Evolutionary conservation across 2,329 filamentous ascomycete species (phyloP), one percentile per base, ranked within the genome.

Genomic region (Didymella lethalis): DNA sequence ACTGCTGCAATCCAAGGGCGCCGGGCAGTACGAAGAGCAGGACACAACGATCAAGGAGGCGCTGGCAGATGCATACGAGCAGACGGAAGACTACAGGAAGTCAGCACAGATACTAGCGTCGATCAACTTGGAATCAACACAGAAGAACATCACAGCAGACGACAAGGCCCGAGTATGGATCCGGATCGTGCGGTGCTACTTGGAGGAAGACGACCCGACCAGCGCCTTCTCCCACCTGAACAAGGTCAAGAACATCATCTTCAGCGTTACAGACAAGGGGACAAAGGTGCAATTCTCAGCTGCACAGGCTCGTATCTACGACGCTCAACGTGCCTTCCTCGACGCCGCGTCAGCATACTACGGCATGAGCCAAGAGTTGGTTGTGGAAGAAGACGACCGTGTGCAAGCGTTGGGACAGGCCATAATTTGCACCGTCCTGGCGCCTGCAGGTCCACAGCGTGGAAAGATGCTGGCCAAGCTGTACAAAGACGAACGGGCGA

Each of bases 271-370:
- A 29, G 88, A 97, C 75, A 85, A 88, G 38, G 86, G 90, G 61
- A 83, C 94, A 46, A 88, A 88, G 67, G 83, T 98, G 49, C 89
- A 94, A 78, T 99, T 98, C 80, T 41, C 88, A 92, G 70, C 88
- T 98, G 63, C 94, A 90, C 93, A 97, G 78, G 95, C 95, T 6
- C 90, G 94, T 60, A 97, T 99, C 77, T 87, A 92, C 67, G 95
- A 99, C 79, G 90, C 93, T 20, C 91, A 95, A 74, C 87, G 94
- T 43, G 88, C 90, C 71, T 99, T 99, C 81, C 82, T 98, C 25
- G 88, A 94, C 57, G 95, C 95, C 20, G 90, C 91, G 49, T 87
- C 90, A 67, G 90, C 91, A 58, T 99, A 99, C 82, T 91, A 96
- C 76, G 88, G 89, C 60, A 90, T 98, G 69, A 93, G 90, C 79